Conservation (phyloP, 2,329 filamentous ascomycete species). For the Hypocrella siamensis region DNA sequence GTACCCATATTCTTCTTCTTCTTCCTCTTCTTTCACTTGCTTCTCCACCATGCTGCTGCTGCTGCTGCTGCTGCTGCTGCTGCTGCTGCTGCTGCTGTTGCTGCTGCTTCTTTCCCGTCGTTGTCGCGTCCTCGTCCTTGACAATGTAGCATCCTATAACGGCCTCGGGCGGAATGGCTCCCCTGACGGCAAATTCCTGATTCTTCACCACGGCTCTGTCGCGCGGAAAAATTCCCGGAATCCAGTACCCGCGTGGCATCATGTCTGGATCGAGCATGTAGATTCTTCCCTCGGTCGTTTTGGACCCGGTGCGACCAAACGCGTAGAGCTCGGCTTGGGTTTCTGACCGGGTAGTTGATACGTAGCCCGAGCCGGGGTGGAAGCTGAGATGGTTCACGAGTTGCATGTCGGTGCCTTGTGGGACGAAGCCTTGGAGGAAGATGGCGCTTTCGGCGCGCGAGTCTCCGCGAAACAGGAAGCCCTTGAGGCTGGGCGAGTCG, state of each 20-base stretch:
- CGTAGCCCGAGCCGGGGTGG: neutral
- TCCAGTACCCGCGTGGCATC: neutral
- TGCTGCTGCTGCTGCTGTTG: too few relatives aligned
- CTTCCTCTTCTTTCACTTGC: too few relatives aligned
- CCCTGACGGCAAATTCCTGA: neutral
- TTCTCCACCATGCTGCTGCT: too few relatives aligned
- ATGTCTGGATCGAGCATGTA: neutral
- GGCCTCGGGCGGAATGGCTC: neutral
- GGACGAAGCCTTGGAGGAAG: neutral
- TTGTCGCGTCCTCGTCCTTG: neutral
- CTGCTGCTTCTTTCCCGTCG: too few relatives aligned
- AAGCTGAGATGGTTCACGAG: neutral
- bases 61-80: too few relatives aligned
- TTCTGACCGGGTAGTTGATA: neutral
- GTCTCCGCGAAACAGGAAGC: neutral
- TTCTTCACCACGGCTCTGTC: neutral
- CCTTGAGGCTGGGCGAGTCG: neutral
- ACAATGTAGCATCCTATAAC: neutral
- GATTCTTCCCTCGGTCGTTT: neutral
- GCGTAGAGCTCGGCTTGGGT: neutral
- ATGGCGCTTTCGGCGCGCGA: neutral
- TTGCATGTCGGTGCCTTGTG: neutral
- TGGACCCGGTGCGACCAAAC: neutral
- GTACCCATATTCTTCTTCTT: too few relatives aligned
- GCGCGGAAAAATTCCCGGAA: neutral